Evolutionary conservation across 202 grass and related monocot genomes (phyloP), one percentile per base, ranked within the genome.

Genomic region (Cymbopogon flexuosus): DNA sequence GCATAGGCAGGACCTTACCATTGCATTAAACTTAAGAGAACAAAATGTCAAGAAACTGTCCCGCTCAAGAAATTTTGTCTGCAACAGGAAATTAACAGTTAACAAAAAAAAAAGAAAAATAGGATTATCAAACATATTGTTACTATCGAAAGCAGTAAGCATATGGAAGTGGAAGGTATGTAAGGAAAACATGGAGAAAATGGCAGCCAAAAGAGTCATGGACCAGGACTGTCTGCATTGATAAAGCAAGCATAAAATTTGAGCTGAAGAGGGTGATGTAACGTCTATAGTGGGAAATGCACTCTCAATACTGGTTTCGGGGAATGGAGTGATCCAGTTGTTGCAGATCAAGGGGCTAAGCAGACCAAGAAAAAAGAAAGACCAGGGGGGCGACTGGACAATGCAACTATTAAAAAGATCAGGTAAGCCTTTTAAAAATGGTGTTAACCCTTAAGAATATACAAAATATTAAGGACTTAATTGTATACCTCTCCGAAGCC

Each of bases 401-500:
- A 46, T 70, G 37, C 22, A 23, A 29, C 4, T 46, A 6, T n/a
- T n/a, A n/a, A n/a, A n/a, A n/a, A n/a, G n/a, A 46, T 70, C 29
- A 27, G 22, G 67, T 70, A 46, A 23, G 8, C 13, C 33, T 70
- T 24, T 46, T 43, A 23, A 46, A 46, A 45, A 70, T 3, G 1
- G 5, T 23, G 6, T 70, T 35, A 79, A 73, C 64, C 70, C 11
- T 15, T 60, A 54, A 81, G 19, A 62, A 81, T 52, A 86, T 62
- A 47, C 37, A 72, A 43, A 66, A 42, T 81, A 54, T 60, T 30
- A 41, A 62, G 59, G 54, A 65, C 10, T 54, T 56, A 21, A 41
- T 40, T 67, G 42, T 65, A 85, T 88, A 97, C 94, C 89, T 92
- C 87, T 47, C 92, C 37, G 47, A 87, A 87, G 78, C 89, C 84